Conservation (phyloP, 345 rosid genomes). For the Clausena lansium region DNA sequence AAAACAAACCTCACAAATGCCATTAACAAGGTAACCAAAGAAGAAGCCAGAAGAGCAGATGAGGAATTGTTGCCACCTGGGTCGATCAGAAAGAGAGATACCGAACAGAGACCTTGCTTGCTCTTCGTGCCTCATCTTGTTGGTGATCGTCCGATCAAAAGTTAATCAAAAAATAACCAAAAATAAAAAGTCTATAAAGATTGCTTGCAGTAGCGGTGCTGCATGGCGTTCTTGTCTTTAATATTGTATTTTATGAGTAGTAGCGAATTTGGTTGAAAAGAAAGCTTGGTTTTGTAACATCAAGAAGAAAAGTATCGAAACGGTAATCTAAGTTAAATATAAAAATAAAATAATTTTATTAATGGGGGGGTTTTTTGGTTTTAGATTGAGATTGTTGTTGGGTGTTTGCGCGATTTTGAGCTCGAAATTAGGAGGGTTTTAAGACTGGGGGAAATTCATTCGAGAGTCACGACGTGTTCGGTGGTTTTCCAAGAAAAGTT, state of each 20-base stretch:
- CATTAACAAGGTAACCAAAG: conserved; percentile 66
- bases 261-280: neutral
- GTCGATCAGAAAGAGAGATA: conserved; percentile 52
- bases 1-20: conserved; percentile 56
- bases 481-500: neutral
- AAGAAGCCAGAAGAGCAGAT: conserved; percentile 64
- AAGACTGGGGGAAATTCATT: neutral
- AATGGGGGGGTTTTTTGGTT: neutral
- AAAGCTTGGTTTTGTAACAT: neutral
- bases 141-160: conserved; percentile 1
- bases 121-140: conserved; percentile 67
- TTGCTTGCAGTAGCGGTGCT: neutral
- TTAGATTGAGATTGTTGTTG: neutral
- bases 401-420: neutral
- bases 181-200: neutral
- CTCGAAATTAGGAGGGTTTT: neutral
- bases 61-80: conserved; percentile 58
- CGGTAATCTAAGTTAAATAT: neutral
- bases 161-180: neutral
- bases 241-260: neutral
- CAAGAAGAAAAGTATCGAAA: conserved; percentile 16
- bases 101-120: conserved; percentile 59
- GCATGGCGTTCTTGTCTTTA: neutral
- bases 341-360: neutral
- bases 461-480: neutral